These are phyloP conservation scores for Leishmania turanica DNA, from an alignment of 208 protist species.

Conservation along the genomic window DNA sequence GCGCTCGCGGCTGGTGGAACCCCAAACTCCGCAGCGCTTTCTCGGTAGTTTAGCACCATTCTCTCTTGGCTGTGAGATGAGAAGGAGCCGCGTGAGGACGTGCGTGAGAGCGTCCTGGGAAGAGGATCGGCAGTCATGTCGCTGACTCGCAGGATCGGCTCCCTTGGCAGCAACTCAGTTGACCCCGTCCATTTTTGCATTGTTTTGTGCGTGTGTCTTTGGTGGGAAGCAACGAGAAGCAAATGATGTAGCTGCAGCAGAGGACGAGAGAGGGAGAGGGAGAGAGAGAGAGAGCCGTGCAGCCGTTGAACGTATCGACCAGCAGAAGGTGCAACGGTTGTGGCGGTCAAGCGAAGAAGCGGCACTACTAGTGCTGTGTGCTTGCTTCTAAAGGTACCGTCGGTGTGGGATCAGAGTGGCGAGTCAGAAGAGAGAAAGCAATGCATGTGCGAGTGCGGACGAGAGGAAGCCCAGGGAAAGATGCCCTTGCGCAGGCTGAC, in stretches of 20 bases:
- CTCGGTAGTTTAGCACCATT: background rate
- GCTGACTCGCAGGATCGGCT: background rate
- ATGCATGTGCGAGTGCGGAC: background rate
- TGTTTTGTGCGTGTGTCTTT: background rate
- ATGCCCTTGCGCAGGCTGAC: background rate
- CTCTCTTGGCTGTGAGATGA: background rate
- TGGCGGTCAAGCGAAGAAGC: background rate
- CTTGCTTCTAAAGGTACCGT: background rate
- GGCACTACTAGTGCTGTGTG: background rate
- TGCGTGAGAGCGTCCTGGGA: background rate
- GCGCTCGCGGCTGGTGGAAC: background rate
- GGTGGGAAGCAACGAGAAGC: background rate
- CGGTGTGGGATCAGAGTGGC: background rate
- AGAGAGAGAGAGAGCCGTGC: background rate
- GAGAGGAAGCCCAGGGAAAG: background rate
- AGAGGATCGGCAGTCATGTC: background rate
- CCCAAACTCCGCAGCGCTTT: background rate
- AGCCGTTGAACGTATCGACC: no score
- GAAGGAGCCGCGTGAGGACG: background rate
- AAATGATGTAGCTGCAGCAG: background rate
- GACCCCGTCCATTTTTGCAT: background rate
- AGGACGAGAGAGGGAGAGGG: background rate
- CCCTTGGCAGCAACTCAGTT: background rate
- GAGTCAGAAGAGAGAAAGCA: background rate
- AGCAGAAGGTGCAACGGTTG: background rate